A percentile compares a stretch with the other conserved stretches of the same genome.
phyloP scores from a whole-genome alignment of 148 eudicot species.

The Rhododendron vialii region DNA sequence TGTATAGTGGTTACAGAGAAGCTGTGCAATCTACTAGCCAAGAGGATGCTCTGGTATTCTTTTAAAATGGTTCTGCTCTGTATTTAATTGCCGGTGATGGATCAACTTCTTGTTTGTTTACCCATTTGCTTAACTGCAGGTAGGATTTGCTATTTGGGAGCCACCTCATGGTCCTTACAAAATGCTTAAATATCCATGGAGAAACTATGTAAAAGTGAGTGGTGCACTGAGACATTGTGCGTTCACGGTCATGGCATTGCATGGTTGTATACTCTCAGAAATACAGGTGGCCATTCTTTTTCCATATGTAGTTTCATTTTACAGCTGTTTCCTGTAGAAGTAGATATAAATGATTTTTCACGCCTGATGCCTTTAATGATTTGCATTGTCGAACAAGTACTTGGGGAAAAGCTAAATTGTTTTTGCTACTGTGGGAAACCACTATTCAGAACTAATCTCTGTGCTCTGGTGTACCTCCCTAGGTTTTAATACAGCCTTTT shows the following conservation, averaged over 20 bases:
- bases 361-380: not conserved
- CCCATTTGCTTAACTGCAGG: constrained; percentile 28
- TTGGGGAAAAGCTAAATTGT: not conserved
- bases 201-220: constrained; percentile 62
- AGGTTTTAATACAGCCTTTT: not conserved
- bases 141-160: constrained; percentile 92
- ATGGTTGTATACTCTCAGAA: constrained; percentile 85
- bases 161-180: constrained; percentile 93
- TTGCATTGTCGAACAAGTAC: not conserved
- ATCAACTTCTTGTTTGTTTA: not conserved
- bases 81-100: not conserved
- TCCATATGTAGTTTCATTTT: not conserved
- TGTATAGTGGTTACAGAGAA: constrained; percentile 73
- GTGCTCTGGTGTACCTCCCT: not conserved
- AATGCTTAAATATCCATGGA: constrained; percentile 76
- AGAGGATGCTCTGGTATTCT: constrained; percentile 73
- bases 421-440: not conserved
- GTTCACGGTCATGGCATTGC: constrained; percentile 90
- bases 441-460: not conserved
- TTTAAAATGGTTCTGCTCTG: not conserved
- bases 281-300: constrained; percentile 60
- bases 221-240: constrained; percentile 91
- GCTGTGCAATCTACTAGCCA: constrained; percentile 73
- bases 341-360: not conserved
- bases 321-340: not conserved